phyloP scores from a whole-genome alignment of 2,329 filamentous ascomycete genomes.

The Pseudogymnoascus sp. region DNA sequence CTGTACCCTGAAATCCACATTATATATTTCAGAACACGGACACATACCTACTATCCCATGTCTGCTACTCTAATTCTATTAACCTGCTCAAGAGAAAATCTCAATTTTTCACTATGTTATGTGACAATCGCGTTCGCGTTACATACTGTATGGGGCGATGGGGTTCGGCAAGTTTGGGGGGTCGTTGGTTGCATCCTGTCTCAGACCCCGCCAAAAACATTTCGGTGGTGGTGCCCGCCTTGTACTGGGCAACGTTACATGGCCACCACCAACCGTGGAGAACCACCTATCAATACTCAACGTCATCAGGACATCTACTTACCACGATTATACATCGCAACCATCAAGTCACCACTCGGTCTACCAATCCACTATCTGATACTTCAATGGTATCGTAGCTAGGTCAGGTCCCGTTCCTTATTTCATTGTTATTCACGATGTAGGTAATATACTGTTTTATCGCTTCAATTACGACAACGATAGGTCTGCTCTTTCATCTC shows the following conservation, averaged over 20 bases:
- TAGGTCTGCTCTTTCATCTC: background rate
- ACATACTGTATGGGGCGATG: background rate
- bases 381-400: background rate
- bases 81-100: background rate
- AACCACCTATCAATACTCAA: background rate
- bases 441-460: background rate
- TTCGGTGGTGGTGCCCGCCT: background rate
- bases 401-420: background rate
- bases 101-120: background rate
- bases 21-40: conserved; percentile 4
- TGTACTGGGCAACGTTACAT: conserved; percentile 3
- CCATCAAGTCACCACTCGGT: background rate
- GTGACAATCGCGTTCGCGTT: background rate
- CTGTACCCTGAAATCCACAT: background rate
- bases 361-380: conserved; percentile 3
- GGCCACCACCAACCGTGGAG: background rate
- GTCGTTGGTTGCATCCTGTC: background rate
- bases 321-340: background rate
- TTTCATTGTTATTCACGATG: conserved; percentile 1
- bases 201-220: conserved; percentile 1
- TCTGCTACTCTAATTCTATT: background rate
- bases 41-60: background rate
- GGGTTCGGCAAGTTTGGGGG: background rate
- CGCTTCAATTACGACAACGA: conserved; percentile 3
- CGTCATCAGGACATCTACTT: conserved; percentile 1